Percentiles rank a stretch among this genome's conserved stretches.
Evolutionary conservation across 148 eudicot genomes (phyloP).

Genomic region (Fallopia convolvulus): DNA sequence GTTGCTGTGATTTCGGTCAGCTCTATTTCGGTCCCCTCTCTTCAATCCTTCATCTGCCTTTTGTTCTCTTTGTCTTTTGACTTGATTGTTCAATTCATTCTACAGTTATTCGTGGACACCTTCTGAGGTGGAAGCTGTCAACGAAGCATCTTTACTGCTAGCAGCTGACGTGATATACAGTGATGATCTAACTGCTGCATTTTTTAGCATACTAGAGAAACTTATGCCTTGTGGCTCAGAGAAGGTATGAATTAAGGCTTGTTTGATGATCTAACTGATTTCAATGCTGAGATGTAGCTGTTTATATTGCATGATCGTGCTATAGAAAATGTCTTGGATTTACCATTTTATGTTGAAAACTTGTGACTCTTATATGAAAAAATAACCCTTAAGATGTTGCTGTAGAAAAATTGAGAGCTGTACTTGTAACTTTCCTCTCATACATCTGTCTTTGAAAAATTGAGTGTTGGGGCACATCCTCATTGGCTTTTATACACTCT

Average conservation of each 20-base stretch:
- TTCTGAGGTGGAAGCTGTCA: slow-evolving; percentile 56
- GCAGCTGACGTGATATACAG: slow-evolving; percentile 99
- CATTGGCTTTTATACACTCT: too few relatives aligned
- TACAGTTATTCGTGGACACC: slow-evolving; percentile 61
- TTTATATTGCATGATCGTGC: not conserved
- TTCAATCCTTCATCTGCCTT: not conserved
- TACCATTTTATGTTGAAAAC: not conserved
- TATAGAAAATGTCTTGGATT: not conserved
- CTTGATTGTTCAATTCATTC: slow-evolving; percentile 7
- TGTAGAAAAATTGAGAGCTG: not conserved
- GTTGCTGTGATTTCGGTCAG: not conserved
- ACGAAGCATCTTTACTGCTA: slow-evolving; percentile 59
- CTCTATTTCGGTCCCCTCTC: not conserved
- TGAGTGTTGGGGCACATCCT: too few relatives aligned
- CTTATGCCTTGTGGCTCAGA: slow-evolving; percentile 47
- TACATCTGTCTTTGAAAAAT: not conserved
- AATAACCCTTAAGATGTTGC: not conserved
- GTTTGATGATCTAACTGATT: not conserved
- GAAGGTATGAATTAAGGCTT: slow-evolving; percentile 37
- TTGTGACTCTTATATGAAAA: not conserved
- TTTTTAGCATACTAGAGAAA: slow-evolving; percentile 52
- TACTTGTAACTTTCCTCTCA: not conserved
- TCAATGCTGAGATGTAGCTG: not conserved
- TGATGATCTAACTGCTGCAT: slow-evolving; percentile 82
- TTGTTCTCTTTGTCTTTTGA: not conserved